phyloP scores from a whole-genome alignment of 257 asterid genomes.

The Przewalskia tangutica region DNA sequence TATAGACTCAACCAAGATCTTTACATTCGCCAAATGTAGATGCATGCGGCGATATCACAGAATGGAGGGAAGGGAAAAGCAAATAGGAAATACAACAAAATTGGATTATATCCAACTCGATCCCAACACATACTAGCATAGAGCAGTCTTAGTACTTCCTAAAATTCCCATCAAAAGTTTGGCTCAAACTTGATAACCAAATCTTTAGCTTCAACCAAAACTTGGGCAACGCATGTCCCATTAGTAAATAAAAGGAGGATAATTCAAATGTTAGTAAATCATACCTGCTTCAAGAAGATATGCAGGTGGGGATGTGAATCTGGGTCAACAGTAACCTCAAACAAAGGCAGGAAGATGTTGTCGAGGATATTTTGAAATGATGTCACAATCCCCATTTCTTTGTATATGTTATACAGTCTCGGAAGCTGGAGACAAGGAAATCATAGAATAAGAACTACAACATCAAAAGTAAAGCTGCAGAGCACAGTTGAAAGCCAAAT shows the following conservation, averaged over 20 bases:
- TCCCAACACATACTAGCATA: background rate
- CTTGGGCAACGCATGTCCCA: background rate
- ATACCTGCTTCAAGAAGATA: slow-evolving; percentile 84
- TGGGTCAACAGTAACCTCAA: slow-evolving; percentile 93
- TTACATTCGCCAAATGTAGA: background rate
- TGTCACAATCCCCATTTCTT: slow-evolving; percentile 98
- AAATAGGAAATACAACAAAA: background rate
- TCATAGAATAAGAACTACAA: slow-evolving; percentile 12
- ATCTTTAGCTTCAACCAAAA: background rate
- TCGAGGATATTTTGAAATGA: slow-evolving; percentile 96
- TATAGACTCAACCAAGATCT: background rate
- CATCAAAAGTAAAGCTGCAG: background rate
- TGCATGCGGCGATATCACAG: background rate
- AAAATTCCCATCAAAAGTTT: background rate
- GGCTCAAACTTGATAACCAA: background rate
- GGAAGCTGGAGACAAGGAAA: slow-evolving; percentile 62
- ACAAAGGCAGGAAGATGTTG: slow-evolving; percentile 85
- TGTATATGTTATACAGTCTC: slow-evolving; percentile 90
- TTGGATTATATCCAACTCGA: background rate
- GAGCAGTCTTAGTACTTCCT: background rate
- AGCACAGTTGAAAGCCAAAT: background rate
- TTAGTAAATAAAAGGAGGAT: background rate
- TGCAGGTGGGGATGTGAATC: slow-evolving; percentile 98
- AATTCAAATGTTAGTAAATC: background rate
- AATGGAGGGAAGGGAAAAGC: background rate